These are phyloP conservation scores for Acarospora socialis DNA, from an alignment of 2,329 filamentous ascomycete species.

Conservation along the genomic window DNA sequence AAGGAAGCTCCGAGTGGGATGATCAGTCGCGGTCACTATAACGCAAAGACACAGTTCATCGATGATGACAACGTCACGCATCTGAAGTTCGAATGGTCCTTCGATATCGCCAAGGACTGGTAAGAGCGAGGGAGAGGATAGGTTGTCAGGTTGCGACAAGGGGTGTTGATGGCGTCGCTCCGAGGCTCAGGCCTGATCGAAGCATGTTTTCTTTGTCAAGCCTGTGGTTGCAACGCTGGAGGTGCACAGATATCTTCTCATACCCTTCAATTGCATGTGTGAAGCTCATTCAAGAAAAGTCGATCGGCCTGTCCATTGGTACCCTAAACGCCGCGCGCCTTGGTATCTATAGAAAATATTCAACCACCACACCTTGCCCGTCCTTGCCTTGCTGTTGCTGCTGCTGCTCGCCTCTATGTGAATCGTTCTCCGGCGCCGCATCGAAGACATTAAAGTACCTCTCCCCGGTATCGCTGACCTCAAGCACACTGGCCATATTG, in stretches of 20 bases:
- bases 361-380: conserved; percentile 57
- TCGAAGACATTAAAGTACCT: conserved; percentile 97
- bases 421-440: conserved; percentile 88
- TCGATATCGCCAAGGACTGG: conserved; percentile 97
- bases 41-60: conserved; percentile 75
- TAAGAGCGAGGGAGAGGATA: conserved; percentile 31
- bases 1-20: conserved; percentile 89
- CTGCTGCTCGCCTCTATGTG: conserved; percentile 68
- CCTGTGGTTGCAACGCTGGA: no score
- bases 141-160: no score
- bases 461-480: conserved; percentile 86
- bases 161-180: no score
- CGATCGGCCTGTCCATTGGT: no score
- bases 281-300: no score
- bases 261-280: no score
- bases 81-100: conserved; percentile 87
- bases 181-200: no score
- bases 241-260: no score
- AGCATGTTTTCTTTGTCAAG: no score
- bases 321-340: no score
- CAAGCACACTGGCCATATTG: conserved; percentile 91
- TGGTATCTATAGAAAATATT: conserved; percentile 52
- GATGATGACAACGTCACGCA: conserved; percentile 90
- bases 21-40: conserved; percentile 80
- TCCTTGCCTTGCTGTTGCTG: conserved; percentile 43